A percentile compares a stretch with the other conserved stretches of the same genome.
Conservation (phyloP, 306 rosid species). For the Lathyrus oleraceus region DNA sequence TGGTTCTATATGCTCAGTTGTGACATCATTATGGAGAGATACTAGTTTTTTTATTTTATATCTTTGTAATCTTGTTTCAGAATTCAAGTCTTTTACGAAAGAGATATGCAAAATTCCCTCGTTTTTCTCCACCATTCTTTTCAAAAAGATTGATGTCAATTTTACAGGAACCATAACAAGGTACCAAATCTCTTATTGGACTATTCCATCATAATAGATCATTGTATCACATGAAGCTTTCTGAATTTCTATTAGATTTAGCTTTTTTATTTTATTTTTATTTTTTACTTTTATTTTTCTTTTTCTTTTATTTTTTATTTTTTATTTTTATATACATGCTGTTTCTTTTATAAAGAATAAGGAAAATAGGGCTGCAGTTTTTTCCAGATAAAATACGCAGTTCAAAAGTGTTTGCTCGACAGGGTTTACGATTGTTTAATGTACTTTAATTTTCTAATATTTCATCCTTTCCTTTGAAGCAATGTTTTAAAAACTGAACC, state of each 20-base stretch:
- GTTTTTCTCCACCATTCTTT: slow-evolving; percentile 53
- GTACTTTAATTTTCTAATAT: neutral
- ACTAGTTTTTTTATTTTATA: neutral
- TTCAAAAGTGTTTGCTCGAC: slow-evolving; percentile 26
- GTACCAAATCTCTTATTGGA: slow-evolving; percentile 35
- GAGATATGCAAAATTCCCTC: slow-evolving; percentile 65
- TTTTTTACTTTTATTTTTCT: neutral
- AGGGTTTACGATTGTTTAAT: neutral
- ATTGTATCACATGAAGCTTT: slow-evolving; percentile 24
- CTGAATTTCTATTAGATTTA: slow-evolving; percentile 13
- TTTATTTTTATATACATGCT: neutral
- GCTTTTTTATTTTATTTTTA: neutral
- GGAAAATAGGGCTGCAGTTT: slow-evolving; percentile 26
- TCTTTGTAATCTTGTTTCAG: slow-evolving; percentile 45
- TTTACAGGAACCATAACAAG: slow-evolving; percentile 55
- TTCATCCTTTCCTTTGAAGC: slow-evolving; percentile 12
- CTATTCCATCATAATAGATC: slow-evolving; percentile 12
- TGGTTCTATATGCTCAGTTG: slow-evolving; percentile 23
- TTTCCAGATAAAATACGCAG: slow-evolving; percentile 26
- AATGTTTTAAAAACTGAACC: neutral
- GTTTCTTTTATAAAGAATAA: neutral
- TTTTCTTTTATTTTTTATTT: neutral
- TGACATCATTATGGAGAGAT: neutral
- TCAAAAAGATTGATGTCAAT: slow-evolving; percentile 58
- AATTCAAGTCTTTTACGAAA: slow-evolving; percentile 51